Evolutionary conservation across 2,329 filamentous ascomycete species (phyloP), one percentile per base, ranked within the genome.

Genomic region (Huntiella abstrusa): DNA sequence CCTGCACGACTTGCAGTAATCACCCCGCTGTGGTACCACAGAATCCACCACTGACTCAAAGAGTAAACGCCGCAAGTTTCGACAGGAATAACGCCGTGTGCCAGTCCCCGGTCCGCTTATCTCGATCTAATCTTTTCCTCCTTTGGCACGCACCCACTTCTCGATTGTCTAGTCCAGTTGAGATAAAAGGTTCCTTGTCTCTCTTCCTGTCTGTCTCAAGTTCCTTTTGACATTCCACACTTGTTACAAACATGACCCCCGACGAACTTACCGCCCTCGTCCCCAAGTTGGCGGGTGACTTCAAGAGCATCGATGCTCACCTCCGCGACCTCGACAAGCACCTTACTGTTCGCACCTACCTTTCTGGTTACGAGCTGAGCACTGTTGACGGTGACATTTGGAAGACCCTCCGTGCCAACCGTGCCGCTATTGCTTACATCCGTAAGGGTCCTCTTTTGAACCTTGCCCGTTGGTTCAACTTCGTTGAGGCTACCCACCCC

Each of bases 381-480:
- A 75, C 85, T 37, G 69, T 80, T 52, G 88, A 96, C 61, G 73
- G 77, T 52, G 80, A 80, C 56, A 71, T 93, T 52, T 96, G 85
- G 84, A 74, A 80, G 55, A 77, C 82, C 4, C 71, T 95, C 46
- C 79, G 83, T 48, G 78, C 74, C 55, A 95, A 93, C 66, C 80
- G 83, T 51, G 83, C 86, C n/a, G 81, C 83, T 13, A 71, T 82
- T 53, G 77, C 83, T 3, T 83, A 83, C 54, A 70, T 94, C 55
- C 83, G 83, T 64, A 83, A 84, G 63, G 82, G 79, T 39, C 66
- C 75, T 22, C 75, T 88, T 54, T 67, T 72, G 49, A 94, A 91
- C 61, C 62, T 94, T 51, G 74, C 75, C 46, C 75, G 88, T 53
- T 96, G 88, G 88, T 94, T 87, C 63, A 73, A 69, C 55, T 93